Base-by-base conservation (phyloP, 768 basidiomycete species). In the Termitomyces sp. region DNA sequence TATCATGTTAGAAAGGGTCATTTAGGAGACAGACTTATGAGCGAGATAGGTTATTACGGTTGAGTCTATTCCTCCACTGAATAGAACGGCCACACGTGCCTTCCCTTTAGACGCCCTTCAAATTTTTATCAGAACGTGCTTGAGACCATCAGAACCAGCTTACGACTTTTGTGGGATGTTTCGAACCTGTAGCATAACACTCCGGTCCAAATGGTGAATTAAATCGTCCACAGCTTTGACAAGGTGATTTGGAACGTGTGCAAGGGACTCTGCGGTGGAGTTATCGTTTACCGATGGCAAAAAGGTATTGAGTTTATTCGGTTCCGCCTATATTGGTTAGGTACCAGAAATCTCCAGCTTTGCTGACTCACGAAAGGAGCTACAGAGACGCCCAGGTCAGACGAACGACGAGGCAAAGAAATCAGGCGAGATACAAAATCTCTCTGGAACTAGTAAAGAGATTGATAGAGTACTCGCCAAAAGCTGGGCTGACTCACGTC, bases 1-100 rank as follows among this genome's bases (percentile, higher is more conserved):
- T 59, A 38, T 42, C 26, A 20, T 40, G n/a, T 28, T 20, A 8
- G 12, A 26, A 35, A 54, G 8, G 46, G 16, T 33, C 51, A 42
- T 16, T 16, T 13, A 36, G 16, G 38, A 28, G 32, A 66, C 80
- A 53, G 65, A 91, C 88, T 76, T 77, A 65, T 95, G 82, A 1
- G 93, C 90, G 6, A 99, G 76, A 65, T 82, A 87, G 0, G 95
- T 85, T 7, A 98, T 65, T 42, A 91, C 74, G 0, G 95, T 88
- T 12, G 88, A 98, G 68, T 99, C 97, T 45, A 99, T 92, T 0
- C 97, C 97, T 32, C 97, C 97, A 38, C 93, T 96, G 70, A 98
- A 99, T 9, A 99, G 79, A 9, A 99, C 79, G 2, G 89, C 94
- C 3, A 97, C 77, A 53, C 87, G 79, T 4, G 87, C 77, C 51